Evolutionary conservation across 345 rosid species (phyloP).

Genomic region (Pistacia integerrima): DNA sequence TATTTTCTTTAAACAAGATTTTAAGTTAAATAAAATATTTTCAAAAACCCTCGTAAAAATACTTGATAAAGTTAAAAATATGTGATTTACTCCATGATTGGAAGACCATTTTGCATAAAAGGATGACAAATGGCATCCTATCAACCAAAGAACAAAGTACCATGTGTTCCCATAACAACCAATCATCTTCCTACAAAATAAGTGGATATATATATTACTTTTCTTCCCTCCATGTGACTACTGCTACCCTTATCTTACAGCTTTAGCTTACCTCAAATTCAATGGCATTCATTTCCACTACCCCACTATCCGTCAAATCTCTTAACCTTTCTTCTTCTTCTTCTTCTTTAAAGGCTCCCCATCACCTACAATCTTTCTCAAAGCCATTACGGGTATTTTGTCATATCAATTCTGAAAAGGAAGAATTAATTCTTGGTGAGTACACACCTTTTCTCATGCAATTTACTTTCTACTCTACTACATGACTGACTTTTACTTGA

Average conservation of each 20-base stretch:
- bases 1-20: too few species aligned
- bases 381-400: constrained; percentile 32
- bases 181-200: not conserved
- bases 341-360: constrained; percentile 21
- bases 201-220: constrained; percentile 12
- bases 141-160: not conserved
- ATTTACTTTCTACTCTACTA: not conserved
- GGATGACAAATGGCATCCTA: constrained; percentile 20
- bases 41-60: too few species aligned
- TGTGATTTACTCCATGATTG: too few species aligned
- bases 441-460: not conserved
- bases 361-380: constrained; percentile 11
- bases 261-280: not conserved
- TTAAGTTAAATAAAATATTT: too few species aligned
- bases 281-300: constrained; percentile 44
- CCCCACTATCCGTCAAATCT: constrained; percentile 34
- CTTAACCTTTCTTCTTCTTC: constrained; percentile 9
- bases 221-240: not conserved
- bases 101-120: not conserved
- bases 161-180: constrained; percentile 1
- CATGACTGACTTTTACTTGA: constrained; percentile 33
- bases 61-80: too few species aligned
- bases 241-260: not conserved
- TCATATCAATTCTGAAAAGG: constrained; percentile 23
- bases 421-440: constrained; percentile 30